Base-by-base conservation (phyloP, 371 early-diverging fungal genomes). In the Syncephalastrum racemosum region DNA sequence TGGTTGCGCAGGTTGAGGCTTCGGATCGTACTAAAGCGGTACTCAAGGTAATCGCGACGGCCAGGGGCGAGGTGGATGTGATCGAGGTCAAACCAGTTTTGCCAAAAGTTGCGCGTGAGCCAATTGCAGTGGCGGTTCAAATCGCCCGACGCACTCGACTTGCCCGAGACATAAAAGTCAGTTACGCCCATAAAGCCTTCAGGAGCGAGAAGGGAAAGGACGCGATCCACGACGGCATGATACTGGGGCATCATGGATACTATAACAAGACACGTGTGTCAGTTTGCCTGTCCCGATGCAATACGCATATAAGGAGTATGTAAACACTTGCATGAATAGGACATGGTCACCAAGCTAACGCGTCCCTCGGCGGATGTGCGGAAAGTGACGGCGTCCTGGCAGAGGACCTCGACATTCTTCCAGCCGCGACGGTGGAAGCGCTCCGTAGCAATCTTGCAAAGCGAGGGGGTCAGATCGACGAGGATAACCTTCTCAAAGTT, bases 21-120 rank as follows among this genome's bases (percentile, higher is more conserved):
- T 65, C 91, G 92, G 69, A 88, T 77, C 18, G 92, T 87, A 55
- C 76, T 81, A 79, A 93, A 90, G 54, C 79, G 83, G 78, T 90
- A 86, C 67, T 93, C 94, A 27, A 93, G 73, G 58, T 93, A 93
- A 57, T 90, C 89, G 50, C 94, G 89, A 47, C 92, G 90, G 18
- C 85, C 81, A 43, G 90, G 89, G 31, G 77, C 79, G 4, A 93
- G 73, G 58, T 90, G 80, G 47, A 93, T 86, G 68, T 91, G 91
- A 66, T 93, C 94, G 23, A 86, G 70, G 16, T 85, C 84, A 60
- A 89, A 90, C 88, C 90, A 89, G 41, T 80, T 76, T 41, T 85
- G 82, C 91, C 91, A 91, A 70, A 92, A 91, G 73, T 84, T 84
- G 50, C 91, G 83, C 8, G 85, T 84, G 63, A 91, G 77, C 92